Evolutionary conservation across 306 rosid genomes (phyloP).

Genomic region (Canavalia ensiformis): DNA sequence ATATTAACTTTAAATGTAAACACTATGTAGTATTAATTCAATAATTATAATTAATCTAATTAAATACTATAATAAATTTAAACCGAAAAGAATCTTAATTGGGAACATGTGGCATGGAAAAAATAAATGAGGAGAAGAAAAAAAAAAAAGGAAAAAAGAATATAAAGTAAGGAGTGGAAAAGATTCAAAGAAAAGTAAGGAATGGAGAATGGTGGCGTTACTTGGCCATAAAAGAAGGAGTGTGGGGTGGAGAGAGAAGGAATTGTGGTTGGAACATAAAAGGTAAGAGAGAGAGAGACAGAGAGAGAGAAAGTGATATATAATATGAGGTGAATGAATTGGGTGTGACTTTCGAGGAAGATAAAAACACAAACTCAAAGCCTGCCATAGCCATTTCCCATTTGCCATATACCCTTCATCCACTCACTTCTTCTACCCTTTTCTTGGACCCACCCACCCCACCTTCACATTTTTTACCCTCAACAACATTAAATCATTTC

Average conservation of each 20-base stretch:
- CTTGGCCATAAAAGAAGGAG: conserved; percentile 17
- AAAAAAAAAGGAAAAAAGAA: neutral
- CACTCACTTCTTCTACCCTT: neutral
- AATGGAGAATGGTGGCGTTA: neutral
- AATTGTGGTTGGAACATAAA: conserved; percentile 35
- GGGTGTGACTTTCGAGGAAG: conserved; percentile 24
- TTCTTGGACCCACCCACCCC: conserved; percentile 1
- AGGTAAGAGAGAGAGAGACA: conserved; percentile 16
- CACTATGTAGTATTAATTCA: too few relatives aligned
- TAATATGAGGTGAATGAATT: neutral
- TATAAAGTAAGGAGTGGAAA: neutral
- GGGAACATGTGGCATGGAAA: neutral
- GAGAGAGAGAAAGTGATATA: too few relatives aligned
- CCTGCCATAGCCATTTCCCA: conserved; percentile 30
- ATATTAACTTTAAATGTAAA: too few relatives aligned
- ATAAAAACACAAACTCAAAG: conserved; percentile 40
- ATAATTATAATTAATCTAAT: too few relatives aligned
- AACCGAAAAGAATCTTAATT: too few relatives aligned
- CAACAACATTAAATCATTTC: too few relatives aligned
- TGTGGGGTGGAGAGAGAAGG: neutral
- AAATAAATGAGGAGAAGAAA: neutral
- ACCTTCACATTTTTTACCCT: neutral
- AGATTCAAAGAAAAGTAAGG: neutral
- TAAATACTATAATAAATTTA: too few relatives aligned
- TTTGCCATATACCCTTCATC: conserved; percentile 24